phyloP scores from a whole-genome alignment of 2,329 filamentous ascomycete genomes.

The Beauveria bassiana region DNA sequence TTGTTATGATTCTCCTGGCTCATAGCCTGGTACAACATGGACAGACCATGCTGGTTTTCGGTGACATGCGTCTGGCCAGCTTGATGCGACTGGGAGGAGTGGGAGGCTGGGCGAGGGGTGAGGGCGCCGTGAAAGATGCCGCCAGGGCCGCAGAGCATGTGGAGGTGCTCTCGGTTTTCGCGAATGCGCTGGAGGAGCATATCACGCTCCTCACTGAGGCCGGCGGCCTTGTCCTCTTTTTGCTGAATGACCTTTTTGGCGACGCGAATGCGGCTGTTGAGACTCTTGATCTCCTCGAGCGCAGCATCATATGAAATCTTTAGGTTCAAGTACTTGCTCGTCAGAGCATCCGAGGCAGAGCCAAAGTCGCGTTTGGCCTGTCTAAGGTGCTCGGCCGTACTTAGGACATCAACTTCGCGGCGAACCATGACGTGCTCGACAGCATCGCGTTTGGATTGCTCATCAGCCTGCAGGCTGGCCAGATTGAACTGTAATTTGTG shows the following conservation, averaged over 20 bases:
- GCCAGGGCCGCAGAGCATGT: slow-evolving; percentile 67
- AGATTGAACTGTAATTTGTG: slow-evolving; percentile 86
- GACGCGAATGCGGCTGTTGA: slow-evolving; percentile 58
- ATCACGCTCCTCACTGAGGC: slow-evolving; percentile 66
- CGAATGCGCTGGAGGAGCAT: slow-evolving; percentile 76
- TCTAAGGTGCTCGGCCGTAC: slow-evolving; percentile 62
- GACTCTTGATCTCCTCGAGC: slow-evolving; percentile 55
- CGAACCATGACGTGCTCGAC: slow-evolving; percentile 92
- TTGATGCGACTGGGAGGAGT: slow-evolving; percentile 40
- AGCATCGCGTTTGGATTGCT: slow-evolving; percentile 76
- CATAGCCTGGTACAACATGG: slow-evolving; percentile 72
- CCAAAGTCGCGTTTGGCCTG: slow-evolving; percentile 49
- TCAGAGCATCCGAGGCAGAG: slow-evolving; percentile 43
- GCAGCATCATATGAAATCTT: slow-evolving; percentile 59
- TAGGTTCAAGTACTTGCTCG: slow-evolving; percentile 51
- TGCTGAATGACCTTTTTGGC: slow-evolving; percentile 74
- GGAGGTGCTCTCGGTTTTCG: slow-evolving; percentile 83
- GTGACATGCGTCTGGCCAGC: slow-evolving; percentile 34
- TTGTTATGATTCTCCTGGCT: slow-evolving; percentile 59
- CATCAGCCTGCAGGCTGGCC: slow-evolving; percentile 73
- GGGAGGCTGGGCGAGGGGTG: slow-evolving; percentile 45
- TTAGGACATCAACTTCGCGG: slow-evolving; percentile 77
- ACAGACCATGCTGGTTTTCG: slow-evolving; percentile 59
- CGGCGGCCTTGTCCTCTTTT: slow-evolving; percentile 64
- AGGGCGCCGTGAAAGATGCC: slow-evolving; percentile 56